Conservation (phyloP, 2,329 filamentous ascomycete species). For the Celoporthe dispersa region DNA sequence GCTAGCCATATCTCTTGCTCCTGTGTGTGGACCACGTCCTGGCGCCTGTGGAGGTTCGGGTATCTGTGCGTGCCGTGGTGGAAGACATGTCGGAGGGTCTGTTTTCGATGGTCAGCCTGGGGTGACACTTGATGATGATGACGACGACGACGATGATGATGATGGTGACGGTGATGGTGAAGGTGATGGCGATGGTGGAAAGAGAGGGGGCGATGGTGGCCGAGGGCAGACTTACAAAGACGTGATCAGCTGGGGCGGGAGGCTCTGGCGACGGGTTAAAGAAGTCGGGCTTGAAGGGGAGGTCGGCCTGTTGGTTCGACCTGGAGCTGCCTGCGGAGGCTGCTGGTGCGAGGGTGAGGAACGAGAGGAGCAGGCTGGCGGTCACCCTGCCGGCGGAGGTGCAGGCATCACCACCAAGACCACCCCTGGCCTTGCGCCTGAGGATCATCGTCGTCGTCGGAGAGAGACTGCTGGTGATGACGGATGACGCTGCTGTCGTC, state of each 20-base stretch:
- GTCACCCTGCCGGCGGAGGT: constrained; percentile 67
- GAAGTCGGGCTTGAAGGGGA: constrained; percentile 49
- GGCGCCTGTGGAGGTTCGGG: constrained; percentile 75
- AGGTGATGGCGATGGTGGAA: constrained; percentile 14
- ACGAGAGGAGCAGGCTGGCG: constrained; percentile 65
- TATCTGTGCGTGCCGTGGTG: constrained; percentile 86
- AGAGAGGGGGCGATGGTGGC: not conserved
- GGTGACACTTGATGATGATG: not conserved
- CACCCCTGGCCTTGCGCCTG: constrained; percentile 35
- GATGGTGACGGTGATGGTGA: not conserved
- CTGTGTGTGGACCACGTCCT: constrained; percentile 67
- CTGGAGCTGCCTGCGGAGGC: constrained; percentile 36
- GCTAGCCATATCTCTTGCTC: constrained; percentile 64
- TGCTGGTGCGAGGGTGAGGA: constrained; percentile 63
- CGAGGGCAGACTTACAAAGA: constrained; percentile 48
- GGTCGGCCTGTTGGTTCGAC: constrained; percentile 46
- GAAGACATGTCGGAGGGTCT: constrained; percentile 83
- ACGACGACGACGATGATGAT: not conserved
- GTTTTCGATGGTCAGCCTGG: constrained; percentile 28
- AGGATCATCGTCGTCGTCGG: constrained; percentile 35
- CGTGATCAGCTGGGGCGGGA: constrained; percentile 57
- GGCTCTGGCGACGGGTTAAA: constrained; percentile 44
- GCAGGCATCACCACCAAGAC: constrained; percentile 41
- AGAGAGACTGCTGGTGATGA: not conserved
- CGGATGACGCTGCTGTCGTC: not conserved